A percentile compares a stretch with the other conserved stretches of the same genome.
Evolutionary conservation across 495 filamentous ascomycete genomes (phyloP).

Genomic region (Neurospora tetraspora): DNA sequence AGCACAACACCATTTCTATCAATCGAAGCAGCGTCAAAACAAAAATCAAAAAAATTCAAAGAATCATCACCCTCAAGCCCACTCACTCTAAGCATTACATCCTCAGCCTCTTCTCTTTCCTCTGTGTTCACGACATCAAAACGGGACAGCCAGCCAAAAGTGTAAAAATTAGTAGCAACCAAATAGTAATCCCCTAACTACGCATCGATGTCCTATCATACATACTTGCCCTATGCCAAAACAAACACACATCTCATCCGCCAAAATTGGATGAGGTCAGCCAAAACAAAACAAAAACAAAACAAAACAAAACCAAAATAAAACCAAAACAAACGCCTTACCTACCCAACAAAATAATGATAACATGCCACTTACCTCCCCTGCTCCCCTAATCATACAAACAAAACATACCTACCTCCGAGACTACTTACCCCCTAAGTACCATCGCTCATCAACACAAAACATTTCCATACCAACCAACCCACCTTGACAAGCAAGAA

Average conservation of each 20-base stretch:
- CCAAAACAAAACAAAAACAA: background rate
- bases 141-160: background rate
- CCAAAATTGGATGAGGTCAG: background rate
- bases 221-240: background rate
- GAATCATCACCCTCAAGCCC: background rate
- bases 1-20: background rate
- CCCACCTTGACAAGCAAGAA: background rate
- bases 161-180: background rate
- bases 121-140: background rate
- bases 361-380: background rate
- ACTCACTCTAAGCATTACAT: background rate
- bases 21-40: background rate
- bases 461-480: background rate
- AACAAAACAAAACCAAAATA: background rate
- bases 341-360: background rate
- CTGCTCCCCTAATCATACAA: background rate
- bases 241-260: background rate
- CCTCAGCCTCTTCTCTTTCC: background rate
- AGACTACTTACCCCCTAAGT: background rate
- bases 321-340: background rate
- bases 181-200: background rate
- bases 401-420: background rate
- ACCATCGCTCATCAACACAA: background rate
- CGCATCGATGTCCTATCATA: background rate
- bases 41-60: fast-evolving